Conservation (phyloP, 768 basidiomycete genomes). For the Calocera viscosa region DNA sequence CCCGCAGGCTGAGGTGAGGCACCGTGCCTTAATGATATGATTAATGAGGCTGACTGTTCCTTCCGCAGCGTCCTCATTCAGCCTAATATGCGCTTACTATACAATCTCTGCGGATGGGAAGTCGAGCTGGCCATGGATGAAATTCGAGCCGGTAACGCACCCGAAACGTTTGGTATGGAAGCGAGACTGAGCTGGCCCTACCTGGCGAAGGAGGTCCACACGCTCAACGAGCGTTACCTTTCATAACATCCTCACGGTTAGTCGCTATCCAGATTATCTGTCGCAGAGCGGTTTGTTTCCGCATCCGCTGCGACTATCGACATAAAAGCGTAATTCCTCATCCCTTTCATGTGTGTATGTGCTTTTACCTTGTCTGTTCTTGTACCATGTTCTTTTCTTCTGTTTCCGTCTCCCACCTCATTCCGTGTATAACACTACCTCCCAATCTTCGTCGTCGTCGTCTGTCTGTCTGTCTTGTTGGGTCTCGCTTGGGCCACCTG, state of each 20-base stretch:
- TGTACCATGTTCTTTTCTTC: neutral
- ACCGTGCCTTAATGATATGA: neutral
- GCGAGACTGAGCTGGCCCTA: constrained; percentile 70
- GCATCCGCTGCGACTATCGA: neutral
- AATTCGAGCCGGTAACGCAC: constrained; percentile 8
- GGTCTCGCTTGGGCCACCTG: constrained; percentile 5
- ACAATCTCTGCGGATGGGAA: constrained; percentile 92
- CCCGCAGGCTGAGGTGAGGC: constrained; percentile 53
- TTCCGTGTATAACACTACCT: neutral
- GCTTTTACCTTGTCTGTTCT: neutral
- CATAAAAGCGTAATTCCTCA: neutral
- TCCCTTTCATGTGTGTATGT: neutral
- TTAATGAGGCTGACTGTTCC: neutral
- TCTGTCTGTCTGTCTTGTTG: neutral
- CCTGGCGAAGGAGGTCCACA: constrained; percentile 72
- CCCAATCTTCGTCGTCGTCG: neutral
- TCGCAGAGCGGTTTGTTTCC: constrained; percentile 1
- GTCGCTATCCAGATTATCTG: neutral
- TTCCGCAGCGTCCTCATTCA: constrained; percentile 60
- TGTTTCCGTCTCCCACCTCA: neutral
- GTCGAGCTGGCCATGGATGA: constrained; percentile 70
- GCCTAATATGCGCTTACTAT: constrained; percentile 90
- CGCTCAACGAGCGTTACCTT: constrained; percentile 74
- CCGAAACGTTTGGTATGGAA: constrained; percentile 30
- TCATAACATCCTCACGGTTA: constrained; percentile 22